Base-by-base conservation (phyloP, 164 flowering plant species). In the Kalanchoe fedtschenkoi region DNA sequence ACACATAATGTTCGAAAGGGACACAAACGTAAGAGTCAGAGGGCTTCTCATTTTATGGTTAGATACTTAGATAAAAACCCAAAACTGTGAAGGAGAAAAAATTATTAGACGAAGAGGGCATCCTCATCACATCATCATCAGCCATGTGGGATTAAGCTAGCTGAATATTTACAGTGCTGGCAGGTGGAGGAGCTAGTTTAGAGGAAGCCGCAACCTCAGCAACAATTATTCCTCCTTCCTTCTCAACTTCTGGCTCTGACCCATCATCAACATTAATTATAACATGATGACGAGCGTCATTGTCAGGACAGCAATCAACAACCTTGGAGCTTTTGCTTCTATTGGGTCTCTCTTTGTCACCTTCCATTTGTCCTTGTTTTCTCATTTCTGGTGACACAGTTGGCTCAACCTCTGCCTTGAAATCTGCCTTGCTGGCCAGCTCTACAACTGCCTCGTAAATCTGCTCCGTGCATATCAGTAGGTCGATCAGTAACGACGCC, bases 361-460 rank as follows among this genome's bases (percentile, higher is more conserved):
- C 51, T 44, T 44, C 51, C 51, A 44, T 44, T 44, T 44, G 51
- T 44, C 51, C 51, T n/a, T n/a, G 4, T 44, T 44, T 55, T 56
- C 19, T 56, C 29, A 15, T 56, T 34, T 56, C 35, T 16, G 60
- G 33, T 56, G 60, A 56, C 3, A 16, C 60, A 56, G 35, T 56
- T 30, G 34, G 60, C 34, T 56, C 60, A 56, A 56, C 34, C 51
- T 51, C 26, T 17, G 8, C 43, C 70, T 75, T 75, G 73, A 80
- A 80, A 16, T 46, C 35, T 11, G 80, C 75, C 38, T 67, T 57
- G 46, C 65, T 59, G 2, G 80, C 80, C 6, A 85, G 79, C 42
- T 81, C 86, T n/a, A 74, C 51, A 17, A 83, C 78, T 1, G 79
- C 61, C 22, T 77, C 85, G 0, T 68, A 67, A 34, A 85, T 71